Evolutionary conservation across 345 rosid genomes (phyloP), one percentile per base, ranked within the genome.

Genomic region (Rhodamnia argentea): DNA sequence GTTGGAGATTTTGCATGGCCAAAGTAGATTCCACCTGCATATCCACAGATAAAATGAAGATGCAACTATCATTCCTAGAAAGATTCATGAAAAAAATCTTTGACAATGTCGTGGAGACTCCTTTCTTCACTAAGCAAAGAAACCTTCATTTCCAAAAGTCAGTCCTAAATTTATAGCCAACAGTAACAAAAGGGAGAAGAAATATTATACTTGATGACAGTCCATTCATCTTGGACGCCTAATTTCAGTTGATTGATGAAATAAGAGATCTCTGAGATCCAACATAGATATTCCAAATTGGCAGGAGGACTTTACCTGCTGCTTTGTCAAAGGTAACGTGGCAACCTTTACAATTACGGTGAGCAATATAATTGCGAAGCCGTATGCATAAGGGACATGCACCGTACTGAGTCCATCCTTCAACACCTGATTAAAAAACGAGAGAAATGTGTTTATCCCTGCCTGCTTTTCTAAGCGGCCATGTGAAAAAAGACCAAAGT

Each of bases 1-100:
- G 99, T 90, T 97, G 99, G 86, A 97, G 98, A 86, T 95, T 97
- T 90, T 97, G 99, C 99, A 97, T 97, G 44, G 99, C 99, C 10
- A 97, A 84, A 13, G 99, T 96, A 58, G 99, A 97, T 92, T 97
- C 99, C 60, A 96, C 99, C 99, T 95, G 88, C 12, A 70, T 70
- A 12, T 37, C 26, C 78, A 70, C 47, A 70, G 0, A 32, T 18
- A 70, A 18, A 16, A 5, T 3, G 0, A 70, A 70, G 24, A 70
- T 70, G 78, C 78, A 16, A 32, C 24, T 40, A 70, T 70, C 78
- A 18, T 32, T 32, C 37, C 78, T 32, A 70, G 32, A 51, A 52
- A 83, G 24, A 52, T 40, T 16, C 26, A 2, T 37, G 59, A 51
- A 22, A 27, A 29, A 37, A 52, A 26, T 52, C 27, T 26, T 82